A percentile compares a stretch with the other conserved stretches of the same genome.
phyloP scores from a whole-genome alignment of 352 stramenopile species.

The Peronosclerospora sorghi region DNA sequence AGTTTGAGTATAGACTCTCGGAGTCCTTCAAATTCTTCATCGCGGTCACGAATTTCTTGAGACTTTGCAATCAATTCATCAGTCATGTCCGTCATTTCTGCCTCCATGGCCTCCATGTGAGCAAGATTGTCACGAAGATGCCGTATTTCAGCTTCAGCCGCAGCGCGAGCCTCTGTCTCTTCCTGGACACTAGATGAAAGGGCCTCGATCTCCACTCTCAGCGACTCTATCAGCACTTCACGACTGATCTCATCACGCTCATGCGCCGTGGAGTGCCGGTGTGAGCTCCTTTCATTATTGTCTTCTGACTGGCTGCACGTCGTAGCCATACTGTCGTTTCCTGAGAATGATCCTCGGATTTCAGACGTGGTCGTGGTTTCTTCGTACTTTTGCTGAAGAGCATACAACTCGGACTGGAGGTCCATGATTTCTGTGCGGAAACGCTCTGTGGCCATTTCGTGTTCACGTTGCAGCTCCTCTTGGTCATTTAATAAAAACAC shows the following conservation, averaged over 20 bases:
- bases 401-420: conserved; percentile 75
- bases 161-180: conserved; percentile 44
- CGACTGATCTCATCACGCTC: conserved; percentile 50
- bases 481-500: conserved; percentile 77
- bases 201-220: conserved; percentile 56
- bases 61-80: conserved; percentile 71
- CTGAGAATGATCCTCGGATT: conserved; percentile 13
- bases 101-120: conserved; percentile 63
- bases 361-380: conserved; percentile 9
- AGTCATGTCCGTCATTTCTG: conserved; percentile 63
- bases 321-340: conserved; percentile 24
- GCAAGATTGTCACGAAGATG: conserved; percentile 48
- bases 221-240: conserved; percentile 56
- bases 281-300: conserved; percentile 24
- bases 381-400: conserved; percentile 57
- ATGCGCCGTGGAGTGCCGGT: conserved; percentile 40
- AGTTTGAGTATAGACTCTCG: conserved; percentile 31
- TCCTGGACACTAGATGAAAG: conserved; percentile 49
- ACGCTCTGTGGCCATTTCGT: conserved; percentile 65
- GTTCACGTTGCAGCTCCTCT: conserved; percentile 69
- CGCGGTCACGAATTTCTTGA: conserved; percentile 49
- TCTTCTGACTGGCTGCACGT: conserved; percentile 23
- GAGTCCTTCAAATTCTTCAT: conserved; percentile 51
- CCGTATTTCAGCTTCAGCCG: conserved; percentile 44
- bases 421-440: conserved; percentile 80